Evolutionary conservation across 768 basidiomycete genomes (phyloP), one percentile per base, ranked within the genome.

Genomic region (Megacollybia marginata): DNA sequence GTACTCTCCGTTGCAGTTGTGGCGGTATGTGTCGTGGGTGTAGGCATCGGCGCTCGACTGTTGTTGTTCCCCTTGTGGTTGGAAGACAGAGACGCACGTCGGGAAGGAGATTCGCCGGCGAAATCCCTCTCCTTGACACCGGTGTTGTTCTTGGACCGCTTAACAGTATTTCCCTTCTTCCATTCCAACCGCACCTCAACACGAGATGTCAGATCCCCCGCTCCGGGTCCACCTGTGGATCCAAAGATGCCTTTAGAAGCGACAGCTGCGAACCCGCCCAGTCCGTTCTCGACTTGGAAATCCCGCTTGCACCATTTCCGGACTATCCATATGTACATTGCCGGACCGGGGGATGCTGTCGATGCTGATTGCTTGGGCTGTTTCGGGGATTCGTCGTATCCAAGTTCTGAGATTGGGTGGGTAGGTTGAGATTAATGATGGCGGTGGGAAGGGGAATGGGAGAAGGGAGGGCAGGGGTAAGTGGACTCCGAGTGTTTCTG

Each of bases 151-250:
- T n/a, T n/a, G n/a, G n/a, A 28, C 23, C 6, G 23, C 8, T 40
- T 40, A 18, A 16, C 38, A 5, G 57, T 59, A 57, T 68, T 71
- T 20, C 75, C 76, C 44, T 85, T 68, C 57, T 76, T 76, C 90
- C 90, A 92, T 65, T 91, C 88, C 61, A 92, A 85, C 42, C 81
- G 67, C 16, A 92, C 79, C 57, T 91, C 87, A 1, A 88, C 75
- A 23, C 69, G 71, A 1, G 68, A 70, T 38, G 69, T 65, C 13
- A 62, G 51, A 4, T 55, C 60, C 9, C 23, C 44, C 44, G 11
- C 15, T 31, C 23, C 28, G 15, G 15, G 28, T 4, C n/a, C 13
- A 9, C 13, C n/a, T 2, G 6, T 6, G 23, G 44, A 44, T n/a
- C n/a, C n/a, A 31, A 31, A 4, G n/a, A 36, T 10, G 16, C 35